A percentile compares a stretch with the other conserved stretches of the same genome.
These are phyloP conservation scores for Aegle marmelos DNA, from an alignment of 345 rosid genomes.

Conservation along the genomic window DNA sequence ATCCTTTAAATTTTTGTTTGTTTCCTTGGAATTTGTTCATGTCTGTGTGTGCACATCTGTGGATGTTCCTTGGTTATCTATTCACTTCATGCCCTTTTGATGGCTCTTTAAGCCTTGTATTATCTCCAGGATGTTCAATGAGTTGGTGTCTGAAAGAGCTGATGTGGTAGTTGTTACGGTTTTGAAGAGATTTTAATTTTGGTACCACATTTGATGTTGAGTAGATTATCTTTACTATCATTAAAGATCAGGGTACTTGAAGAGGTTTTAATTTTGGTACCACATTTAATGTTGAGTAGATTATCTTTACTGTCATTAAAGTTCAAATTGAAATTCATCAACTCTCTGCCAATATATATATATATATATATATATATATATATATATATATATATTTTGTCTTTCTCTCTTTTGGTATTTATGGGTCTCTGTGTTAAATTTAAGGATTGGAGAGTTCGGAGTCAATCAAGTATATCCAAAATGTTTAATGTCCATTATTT, in stretches of 20 bases:
- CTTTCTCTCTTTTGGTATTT: background rate
- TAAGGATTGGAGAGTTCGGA: background rate
- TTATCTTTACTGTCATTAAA: background rate
- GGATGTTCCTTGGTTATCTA: background rate
- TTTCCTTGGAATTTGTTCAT: slow-evolving; percentile 12
- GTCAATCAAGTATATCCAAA: background rate
- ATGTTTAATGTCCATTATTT: background rate
- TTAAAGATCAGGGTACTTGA: background rate
- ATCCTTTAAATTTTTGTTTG: background rate
- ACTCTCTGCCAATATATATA: background rate
- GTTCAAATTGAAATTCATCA: background rate
- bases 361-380: too few species aligned
- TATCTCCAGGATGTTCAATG: background rate
- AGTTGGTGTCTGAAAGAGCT: background rate
- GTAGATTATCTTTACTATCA: background rate
- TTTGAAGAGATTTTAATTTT: slow-evolving; percentile 3
- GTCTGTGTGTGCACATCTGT: background rate
- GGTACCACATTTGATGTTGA: background rate
- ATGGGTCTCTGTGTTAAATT: background rate
- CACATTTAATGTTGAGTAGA: background rate
- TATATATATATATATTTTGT: too few species aligned
- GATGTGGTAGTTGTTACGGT: background rate
- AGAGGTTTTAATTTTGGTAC: background rate
- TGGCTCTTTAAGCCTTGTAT: background rate
- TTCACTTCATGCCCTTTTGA: background rate